phyloP scores from a whole-genome alignment of 2,329 filamentous ascomycete species.

The Alternaria arborescens region DNA sequence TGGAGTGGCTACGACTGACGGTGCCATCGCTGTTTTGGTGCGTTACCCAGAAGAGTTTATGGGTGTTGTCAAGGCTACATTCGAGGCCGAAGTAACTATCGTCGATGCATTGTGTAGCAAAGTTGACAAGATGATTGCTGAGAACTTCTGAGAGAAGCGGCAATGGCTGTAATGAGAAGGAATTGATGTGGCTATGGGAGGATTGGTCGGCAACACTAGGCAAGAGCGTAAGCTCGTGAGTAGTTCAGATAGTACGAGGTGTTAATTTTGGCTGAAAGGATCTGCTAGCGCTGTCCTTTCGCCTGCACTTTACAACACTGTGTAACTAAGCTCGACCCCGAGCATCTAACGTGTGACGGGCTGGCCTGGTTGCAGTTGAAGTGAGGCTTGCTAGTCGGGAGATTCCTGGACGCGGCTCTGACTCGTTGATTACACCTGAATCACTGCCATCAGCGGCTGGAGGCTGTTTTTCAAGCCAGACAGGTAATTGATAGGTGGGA shows the following conservation, averaged over 20 bases:
- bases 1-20: not conserved
- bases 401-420: not conserved
- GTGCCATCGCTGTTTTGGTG: constrained; percentile 3
- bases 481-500: not conserved
- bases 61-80: constrained; percentile 6
- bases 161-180: not conserved
- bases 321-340: constrained; percentile 7
- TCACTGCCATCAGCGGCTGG: not conserved
- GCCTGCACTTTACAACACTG: not conserved
- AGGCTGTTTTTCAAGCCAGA: not conserved
- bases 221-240: not conserved
- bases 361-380: constrained; percentile 2
- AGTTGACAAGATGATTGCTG: constrained; percentile 2
- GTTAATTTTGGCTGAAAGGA: not conserved
- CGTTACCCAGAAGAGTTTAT: constrained; percentile 2
- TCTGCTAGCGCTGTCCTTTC: not conserved
- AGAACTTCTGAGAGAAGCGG: not conserved
- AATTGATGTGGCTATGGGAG: not conserved
- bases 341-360: not conserved
- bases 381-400: not conserved
- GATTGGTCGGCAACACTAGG: not conserved
- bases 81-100: not conserved
- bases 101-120: not conserved
- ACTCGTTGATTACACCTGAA: not conserved
- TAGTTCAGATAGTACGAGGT: not conserved